Percentiles rank a stretch among this genome's conserved stretches.
Conservation (phyloP, 805 yeast genomes). For the Brettanomyces nanus region DNA sequence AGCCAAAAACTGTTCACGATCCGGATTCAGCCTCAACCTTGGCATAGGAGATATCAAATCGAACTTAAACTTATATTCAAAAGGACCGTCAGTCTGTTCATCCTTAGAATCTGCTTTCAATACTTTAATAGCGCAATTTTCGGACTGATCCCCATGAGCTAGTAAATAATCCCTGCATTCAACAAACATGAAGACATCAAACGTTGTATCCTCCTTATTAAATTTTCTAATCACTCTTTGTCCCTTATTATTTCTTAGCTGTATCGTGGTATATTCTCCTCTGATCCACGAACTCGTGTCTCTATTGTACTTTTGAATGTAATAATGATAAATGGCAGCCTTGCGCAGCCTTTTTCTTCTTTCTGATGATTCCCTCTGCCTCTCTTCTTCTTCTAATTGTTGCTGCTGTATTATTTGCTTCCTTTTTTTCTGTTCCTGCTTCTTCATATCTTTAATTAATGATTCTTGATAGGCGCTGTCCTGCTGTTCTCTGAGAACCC, state of each 20-base stretch:
- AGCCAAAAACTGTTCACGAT: slow-evolving; percentile 9
- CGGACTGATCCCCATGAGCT: slow-evolving; percentile 7
- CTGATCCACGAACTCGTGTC: slow-evolving; percentile 14
- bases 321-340: slow-evolving; percentile 11
- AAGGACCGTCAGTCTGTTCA: slow-evolving; percentile 7
- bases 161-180: slow-evolving; percentile 30
- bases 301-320: slow-evolving; percentile 2
- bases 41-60: slow-evolving; percentile 31
- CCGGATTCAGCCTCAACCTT: slow-evolving; percentile 22
- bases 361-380: slow-evolving; percentile 11
- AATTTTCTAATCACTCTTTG: slow-evolving; percentile 39
- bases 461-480: slow-evolving; percentile 61
- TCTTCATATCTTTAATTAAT: slow-evolving; percentile 45
- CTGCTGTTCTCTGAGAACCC: slow-evolving; percentile 54
- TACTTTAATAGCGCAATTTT: slow-evolving; percentile 10
- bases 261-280: slow-evolving; percentile 33
- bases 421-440: slow-evolving; percentile 36
- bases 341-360: slow-evolving; percentile 13
- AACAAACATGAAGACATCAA: slow-evolving; percentile 43
- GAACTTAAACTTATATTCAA: slow-evolving; percentile 22
- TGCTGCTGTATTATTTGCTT: slow-evolving; percentile 14
- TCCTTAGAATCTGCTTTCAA: slow-evolving; percentile 6
- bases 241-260: slow-evolving; percentile 50
- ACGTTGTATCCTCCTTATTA: slow-evolving; percentile 28
- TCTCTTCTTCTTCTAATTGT: slow-evolving; percentile 13